Base-by-base conservation (phyloP, 305 asterid species). In the Fraxinus dipetala region DNA sequence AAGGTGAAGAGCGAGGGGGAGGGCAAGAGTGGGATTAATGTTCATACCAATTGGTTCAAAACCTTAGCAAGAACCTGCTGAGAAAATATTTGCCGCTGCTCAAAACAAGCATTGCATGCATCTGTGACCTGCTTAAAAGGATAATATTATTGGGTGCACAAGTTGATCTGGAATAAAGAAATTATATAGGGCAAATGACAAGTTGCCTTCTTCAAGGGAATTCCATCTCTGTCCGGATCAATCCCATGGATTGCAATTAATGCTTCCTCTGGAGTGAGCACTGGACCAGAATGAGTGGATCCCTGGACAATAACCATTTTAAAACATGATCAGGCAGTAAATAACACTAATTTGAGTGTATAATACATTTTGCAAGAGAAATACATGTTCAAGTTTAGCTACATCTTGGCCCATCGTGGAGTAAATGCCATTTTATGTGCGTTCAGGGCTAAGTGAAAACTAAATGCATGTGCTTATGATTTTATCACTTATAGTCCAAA, bases 61-160 rank as follows among this genome's bases (percentile, higher is more conserved):
- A 94, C 99, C 88, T 94, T 94, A 35, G 99, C 99, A 75, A 96
- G 85, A 85, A 96, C 98, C 90, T 93, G 98, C 85, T 96, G 98
- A 31, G 99, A 83, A 87, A 94, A 96, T 80, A 90, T 91, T 31
- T 94, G 89, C 67, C 90, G 92, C 92, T 90, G 97, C 88, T 92
- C 98, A 89, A 96, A 93, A 86, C 99, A 96, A 83, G 94, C 92
- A 89, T 93, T 96, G 92, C 99, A 96, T 80, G 98, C 99, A 89
- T 96, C 99, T 76, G 97, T 96, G 76, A 94, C 90, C 99, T 96
- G 98, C 87, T 86, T 45, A 86, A 45, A 81, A 75, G 82, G 81
- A 82, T 26, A 70, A 65, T 22, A 32, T 78, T 81, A 65, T 75
- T 82, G 54, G 80, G 85, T 78, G 34, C 82, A 81, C 72, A 84